Evolutionary conservation across 202 grass and related monocot species (phyloP).

Genomic region (Eragrostis tef): DNA sequence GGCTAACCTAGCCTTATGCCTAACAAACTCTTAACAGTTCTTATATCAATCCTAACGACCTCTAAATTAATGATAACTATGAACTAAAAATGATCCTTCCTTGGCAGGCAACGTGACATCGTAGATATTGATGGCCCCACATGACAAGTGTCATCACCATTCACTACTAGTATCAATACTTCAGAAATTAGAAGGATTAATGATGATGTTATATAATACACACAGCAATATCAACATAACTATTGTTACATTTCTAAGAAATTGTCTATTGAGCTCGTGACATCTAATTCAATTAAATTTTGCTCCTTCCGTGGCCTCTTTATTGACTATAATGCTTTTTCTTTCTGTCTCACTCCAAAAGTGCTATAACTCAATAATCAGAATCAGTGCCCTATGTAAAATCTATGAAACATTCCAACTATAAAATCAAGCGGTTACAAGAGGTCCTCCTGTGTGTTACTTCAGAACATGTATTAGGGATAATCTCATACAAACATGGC

Average conservation of each 20-base stretch:
- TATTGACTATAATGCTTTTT: not conserved
- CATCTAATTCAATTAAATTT: not conserved
- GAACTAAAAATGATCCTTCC: not conserved
- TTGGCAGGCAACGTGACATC: not conserved
- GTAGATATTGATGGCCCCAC: not conserved
- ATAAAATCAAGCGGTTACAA: not conserved
- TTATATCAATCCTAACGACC: not conserved
- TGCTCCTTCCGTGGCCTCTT: not conserved
- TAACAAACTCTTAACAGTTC: not conserved
- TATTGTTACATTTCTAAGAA: not conserved
- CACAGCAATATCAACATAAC: not conserved
- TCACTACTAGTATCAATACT: slow-evolving; percentile 4
- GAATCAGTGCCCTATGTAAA: not conserved
- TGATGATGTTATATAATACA: slow-evolving; percentile 20
- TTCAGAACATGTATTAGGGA: slow-evolving; percentile 4
- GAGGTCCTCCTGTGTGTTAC: slow-evolving; percentile 13
- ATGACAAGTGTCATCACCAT: not conserved
- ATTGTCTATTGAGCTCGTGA: not conserved
- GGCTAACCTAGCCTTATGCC: not conserved
- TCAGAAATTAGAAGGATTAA: not conserved
- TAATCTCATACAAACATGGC: slow-evolving; percentile 20
- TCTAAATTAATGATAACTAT: not conserved
- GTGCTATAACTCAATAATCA: slow-evolving; percentile 1
- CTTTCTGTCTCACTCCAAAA: not conserved
- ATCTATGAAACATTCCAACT: not conserved